Evolutionary conservation across 805 yeast species (phyloP).

Genomic region (Wickerhamomyces bisporus): DNA sequence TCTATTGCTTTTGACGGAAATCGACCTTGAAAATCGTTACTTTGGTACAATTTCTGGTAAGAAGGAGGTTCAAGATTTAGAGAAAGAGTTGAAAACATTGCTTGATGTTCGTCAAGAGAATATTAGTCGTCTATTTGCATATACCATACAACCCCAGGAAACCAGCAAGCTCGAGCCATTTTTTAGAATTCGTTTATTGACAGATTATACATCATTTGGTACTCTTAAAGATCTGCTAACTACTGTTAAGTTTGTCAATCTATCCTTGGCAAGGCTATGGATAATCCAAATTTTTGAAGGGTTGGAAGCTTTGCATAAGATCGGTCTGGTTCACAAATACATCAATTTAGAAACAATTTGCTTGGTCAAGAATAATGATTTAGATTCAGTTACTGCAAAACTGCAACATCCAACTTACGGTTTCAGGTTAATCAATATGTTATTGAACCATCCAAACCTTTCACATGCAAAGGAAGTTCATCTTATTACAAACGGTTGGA

Average conservation of each 20-base stretch:
- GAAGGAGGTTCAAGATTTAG: slow-evolving; percentile 64
- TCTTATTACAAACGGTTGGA: slow-evolving; percentile 43
- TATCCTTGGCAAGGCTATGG: slow-evolving; percentile 84
- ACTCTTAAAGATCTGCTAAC: slow-evolving; percentile 61
- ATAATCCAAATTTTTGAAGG: slow-evolving; percentile 81
- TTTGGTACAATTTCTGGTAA: slow-evolving; percentile 77
- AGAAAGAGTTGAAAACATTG: slow-evolving; percentile 65
- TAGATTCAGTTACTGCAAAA: slow-evolving; percentile 54
- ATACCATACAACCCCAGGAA: slow-evolving; percentile 56
- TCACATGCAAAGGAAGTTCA: slow-evolving; percentile 18
- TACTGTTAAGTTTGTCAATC: slow-evolving; percentile 59
- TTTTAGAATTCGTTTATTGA: slow-evolving; percentile 68
- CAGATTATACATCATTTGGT: slow-evolving; percentile 57
- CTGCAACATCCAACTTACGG: slow-evolving; percentile 59
- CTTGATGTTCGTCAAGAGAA: slow-evolving; percentile 58
- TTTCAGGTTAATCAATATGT: slow-evolving; percentile 38
- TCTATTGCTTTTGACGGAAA: slow-evolving; percentile 60
- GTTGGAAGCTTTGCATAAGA: slow-evolving; percentile 75
- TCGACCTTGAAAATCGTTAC: slow-evolving; percentile 56
- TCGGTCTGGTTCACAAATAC: slow-evolving; percentile 74
- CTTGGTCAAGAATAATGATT: slow-evolving; percentile 43
- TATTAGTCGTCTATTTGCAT: slow-evolving; percentile 62
- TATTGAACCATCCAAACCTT: slow-evolving; percentile 32
- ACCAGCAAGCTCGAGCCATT: slow-evolving; percentile 29
- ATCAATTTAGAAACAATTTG: slow-evolving; percentile 58